Conservation (phyloP, 768 basidiomycete species). For the Udeniomyces megalosporus region DNA sequence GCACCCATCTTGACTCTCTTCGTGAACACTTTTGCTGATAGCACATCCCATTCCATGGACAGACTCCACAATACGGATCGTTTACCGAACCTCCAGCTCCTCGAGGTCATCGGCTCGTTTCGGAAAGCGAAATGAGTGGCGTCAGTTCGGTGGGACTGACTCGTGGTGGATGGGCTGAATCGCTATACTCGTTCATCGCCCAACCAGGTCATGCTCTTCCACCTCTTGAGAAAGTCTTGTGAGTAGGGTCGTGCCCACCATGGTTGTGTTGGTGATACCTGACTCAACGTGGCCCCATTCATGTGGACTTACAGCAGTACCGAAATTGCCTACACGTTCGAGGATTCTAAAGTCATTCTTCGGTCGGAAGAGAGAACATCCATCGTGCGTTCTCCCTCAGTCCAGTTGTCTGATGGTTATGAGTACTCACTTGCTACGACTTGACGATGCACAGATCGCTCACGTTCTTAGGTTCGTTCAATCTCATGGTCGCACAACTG, state of each 20-base stretch:
- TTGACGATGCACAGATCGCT: background rate
- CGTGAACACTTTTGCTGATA: background rate
- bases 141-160: too few relatives aligned
- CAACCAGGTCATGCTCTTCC: too few relatives aligned
- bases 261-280: too few relatives aligned
- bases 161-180: too few relatives aligned
- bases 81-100: background rate
- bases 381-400: slow-evolving; percentile 89
- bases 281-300: too few relatives aligned
- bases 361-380: slow-evolving; percentile 95
- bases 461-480: background rate
- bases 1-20: background rate
- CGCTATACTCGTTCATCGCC: too few relatives aligned
- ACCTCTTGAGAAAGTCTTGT: too few relatives aligned
- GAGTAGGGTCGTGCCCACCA: too few relatives aligned
- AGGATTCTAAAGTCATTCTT: slow-evolving; percentile 85
- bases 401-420: slow-evolving; percentile 33
- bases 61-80: slow-evolving; percentile 9
- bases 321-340: too few relatives aligned
- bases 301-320: too few relatives aligned
- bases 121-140: slow-evolving; percentile 31
- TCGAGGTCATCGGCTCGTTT: slow-evolving; percentile 16
- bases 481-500: too few relatives aligned
- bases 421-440: background rate
- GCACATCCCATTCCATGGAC: background rate